Evolutionary conservation across 2,329 filamentous ascomycete species (phyloP), one percentile per base, ranked within the genome.

Genomic region (Colletotrichum sp.): DNA sequence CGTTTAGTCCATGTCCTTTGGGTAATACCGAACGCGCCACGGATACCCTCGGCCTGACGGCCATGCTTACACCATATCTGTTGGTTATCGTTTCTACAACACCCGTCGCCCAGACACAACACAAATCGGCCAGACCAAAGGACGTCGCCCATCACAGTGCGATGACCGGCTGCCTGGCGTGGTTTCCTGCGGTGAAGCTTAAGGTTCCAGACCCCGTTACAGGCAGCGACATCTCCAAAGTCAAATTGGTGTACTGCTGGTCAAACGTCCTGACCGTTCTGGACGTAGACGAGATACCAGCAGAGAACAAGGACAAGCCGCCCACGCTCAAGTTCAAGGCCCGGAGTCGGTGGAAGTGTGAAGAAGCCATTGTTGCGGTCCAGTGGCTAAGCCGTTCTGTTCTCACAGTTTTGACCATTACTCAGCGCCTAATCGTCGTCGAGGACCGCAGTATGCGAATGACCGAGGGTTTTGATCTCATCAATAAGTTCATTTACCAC

Each of bases 311-410:
- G 77, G 94, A 96, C 78, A 96, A 95, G 80, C 95, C 94, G 5
- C 91, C 95, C 2, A 93, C 89, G 62, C 90, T 98, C 27, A 91
- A 91, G 60, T 99, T 99, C 85, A 93, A 91, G 80, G 91, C 95
- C 5, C 92, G 96, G 72, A 98, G 94, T 84, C 90, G 96, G 77
- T 99, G 96, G 95, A 95, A 94, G 83, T 95, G 96, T 58, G 95
- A 98, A 77, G 97, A 99, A 86, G 93, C 97, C 6, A 98, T 99
- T 78, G 97, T 98, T 74, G 96, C 96, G 2, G 94, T 98, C 5
- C 97, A 99, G 82, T 99, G 97, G 97, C 89, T 99, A 27, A 98
- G 95, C 80, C 93, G 96, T 77, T 98, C 97, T 4, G 96, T 99
- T 0, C 87, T 99, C 68, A 95, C 94, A 2, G 93, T 98, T 34